A percentile compares a stretch with the other conserved stretches of the same genome.
phyloP scores from a whole-genome alignment of 441 rosid genomes.

The Aquilaria agallochum region DNA sequence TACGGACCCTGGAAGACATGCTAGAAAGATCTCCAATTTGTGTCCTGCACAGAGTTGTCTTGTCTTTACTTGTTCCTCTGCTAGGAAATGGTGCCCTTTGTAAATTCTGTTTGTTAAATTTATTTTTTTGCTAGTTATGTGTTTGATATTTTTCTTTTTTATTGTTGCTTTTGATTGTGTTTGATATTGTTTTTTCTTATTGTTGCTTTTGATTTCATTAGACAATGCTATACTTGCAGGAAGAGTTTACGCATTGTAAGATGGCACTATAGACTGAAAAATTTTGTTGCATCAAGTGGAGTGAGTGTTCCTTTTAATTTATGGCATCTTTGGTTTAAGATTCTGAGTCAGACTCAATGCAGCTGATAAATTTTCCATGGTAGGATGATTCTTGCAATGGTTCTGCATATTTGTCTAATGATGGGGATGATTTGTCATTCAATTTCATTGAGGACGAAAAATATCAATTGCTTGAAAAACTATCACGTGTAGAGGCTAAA shows the following conservation, averaged over 20 bases:
- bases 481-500: constrained; percentile 30
- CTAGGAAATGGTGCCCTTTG: too few species aligned
- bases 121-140: too few species aligned
- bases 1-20: too few species aligned
- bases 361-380: constrained; percentile 14
- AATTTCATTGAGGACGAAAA: constrained; percentile 33
- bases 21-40: too few species aligned
- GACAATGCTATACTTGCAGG: constrained; percentile 20
- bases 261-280: constrained; percentile 22
- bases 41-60: too few species aligned
- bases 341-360: neutral
- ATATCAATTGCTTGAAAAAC: constrained; percentile 36
- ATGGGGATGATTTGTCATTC: constrained; percentile 18
- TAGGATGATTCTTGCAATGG: constrained; percentile 28
- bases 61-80: too few species aligned
- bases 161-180: too few species aligned
- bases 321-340: neutral
- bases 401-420: constrained; percentile 8
- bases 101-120: too few species aligned
- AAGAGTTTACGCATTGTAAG: constrained; percentile 13
- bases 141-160: too few species aligned
- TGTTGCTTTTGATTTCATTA: too few species aligned
- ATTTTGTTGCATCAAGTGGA: constrained; percentile 20
- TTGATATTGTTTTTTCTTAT: too few species aligned
- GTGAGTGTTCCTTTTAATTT: constrained; percentile 15